Conservation (phyloP, 495 filamentous ascomycete genomes). For the Podospora sp. region DNA sequence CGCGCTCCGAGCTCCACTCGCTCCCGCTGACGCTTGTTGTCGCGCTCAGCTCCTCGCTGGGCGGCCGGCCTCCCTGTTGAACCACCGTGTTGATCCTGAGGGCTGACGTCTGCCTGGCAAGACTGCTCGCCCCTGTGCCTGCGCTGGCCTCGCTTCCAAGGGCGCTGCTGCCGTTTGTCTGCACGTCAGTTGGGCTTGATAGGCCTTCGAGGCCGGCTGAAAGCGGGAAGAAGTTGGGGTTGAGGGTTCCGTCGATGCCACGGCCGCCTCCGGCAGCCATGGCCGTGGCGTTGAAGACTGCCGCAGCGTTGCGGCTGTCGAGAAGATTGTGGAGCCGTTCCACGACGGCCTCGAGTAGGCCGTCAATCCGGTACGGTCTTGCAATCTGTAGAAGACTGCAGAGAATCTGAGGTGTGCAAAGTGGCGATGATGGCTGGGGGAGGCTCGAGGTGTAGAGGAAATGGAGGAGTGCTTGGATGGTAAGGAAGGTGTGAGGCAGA, state of each 20-base stretch:
- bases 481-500: conserved; percentile 87
- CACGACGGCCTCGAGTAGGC: conserved; percentile 86
- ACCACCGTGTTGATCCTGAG: conserved; percentile 47
- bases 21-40: conserved; percentile 51
- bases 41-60: conserved; percentile 53
- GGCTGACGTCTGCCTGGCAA: conserved; percentile 26
- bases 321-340: conserved; percentile 89
- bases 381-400: conserved; percentile 94
- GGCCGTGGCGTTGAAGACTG: conserved; percentile 96
- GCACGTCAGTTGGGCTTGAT: conserved; percentile 34
- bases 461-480: conserved; percentile 82
- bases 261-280: conserved; percentile 96
- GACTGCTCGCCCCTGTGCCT: neutral
- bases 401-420: conserved; percentile 94
- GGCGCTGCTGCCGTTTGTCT: conserved; percentile 22
- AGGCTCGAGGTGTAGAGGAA: conserved; percentile 92
- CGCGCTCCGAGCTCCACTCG: conserved; percentile 52
- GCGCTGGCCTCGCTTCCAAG: conserved; percentile 18
- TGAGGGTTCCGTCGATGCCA: conserved; percentile 58
- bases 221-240: conserved; percentile 51
- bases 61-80: conserved; percentile 34
- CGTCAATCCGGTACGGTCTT: conserved; percentile 89
- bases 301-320: conserved; percentile 90
- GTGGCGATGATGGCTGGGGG: conserved; percentile 68
- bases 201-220: conserved; percentile 31